These are phyloP conservation scores for Macrolepiota albuminosa DNA, from an alignment of 768 basidiomycete genomes.

Conservation along the genomic window DNA sequence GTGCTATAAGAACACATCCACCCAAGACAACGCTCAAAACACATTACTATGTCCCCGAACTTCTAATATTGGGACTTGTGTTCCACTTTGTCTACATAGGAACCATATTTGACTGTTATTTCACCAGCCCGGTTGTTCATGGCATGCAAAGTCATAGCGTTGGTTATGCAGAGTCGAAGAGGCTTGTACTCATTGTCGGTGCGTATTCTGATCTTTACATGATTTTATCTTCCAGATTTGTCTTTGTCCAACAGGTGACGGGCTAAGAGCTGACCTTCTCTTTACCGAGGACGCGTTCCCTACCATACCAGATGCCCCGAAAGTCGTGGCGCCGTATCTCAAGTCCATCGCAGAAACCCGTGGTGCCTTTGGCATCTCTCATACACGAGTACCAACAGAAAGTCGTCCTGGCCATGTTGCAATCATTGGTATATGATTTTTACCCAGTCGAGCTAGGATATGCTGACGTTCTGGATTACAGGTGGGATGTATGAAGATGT, in stretches of 20 bases:
- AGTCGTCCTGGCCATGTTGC: slow-evolving; percentile 88
- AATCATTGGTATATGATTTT: slow-evolving; percentile 57
- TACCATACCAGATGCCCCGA: slow-evolving; percentile 43
- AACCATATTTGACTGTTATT: slow-evolving; percentile 84
- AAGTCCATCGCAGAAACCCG: slow-evolving; percentile 59
- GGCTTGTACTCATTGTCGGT: slow-evolving; percentile 81
- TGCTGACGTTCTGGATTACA: slow-evolving; percentile 16
- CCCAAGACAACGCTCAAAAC: not conserved
- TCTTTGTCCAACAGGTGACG: slow-evolving; percentile 53
- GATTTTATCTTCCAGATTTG: not conserved
- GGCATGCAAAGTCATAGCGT: slow-evolving; percentile 61
- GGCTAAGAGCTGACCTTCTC: slow-evolving; percentile 76
- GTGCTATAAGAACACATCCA: not conserved
- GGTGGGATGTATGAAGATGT: slow-evolving; percentile 91
- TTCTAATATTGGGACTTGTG: slow-evolving; percentile 62
- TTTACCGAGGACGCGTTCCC: slow-evolving; percentile 62
- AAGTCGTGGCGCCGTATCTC: slow-evolving; percentile 69
- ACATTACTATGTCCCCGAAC: slow-evolving; percentile 34
- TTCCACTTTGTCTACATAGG: slow-evolving; percentile 74
- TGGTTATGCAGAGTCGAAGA: slow-evolving; percentile 49
- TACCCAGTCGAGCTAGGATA: not conserved
- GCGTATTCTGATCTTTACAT: slow-evolving; percentile 13
- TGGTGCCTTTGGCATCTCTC: slow-evolving; percentile 81
- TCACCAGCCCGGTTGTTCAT: slow-evolving; percentile 76
- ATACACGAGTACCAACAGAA: slow-evolving; percentile 85